Evolutionary conservation across 2,329 filamentous ascomycete genomes (phyloP).

Genomic region (Colletotrichum siamense): DNA sequence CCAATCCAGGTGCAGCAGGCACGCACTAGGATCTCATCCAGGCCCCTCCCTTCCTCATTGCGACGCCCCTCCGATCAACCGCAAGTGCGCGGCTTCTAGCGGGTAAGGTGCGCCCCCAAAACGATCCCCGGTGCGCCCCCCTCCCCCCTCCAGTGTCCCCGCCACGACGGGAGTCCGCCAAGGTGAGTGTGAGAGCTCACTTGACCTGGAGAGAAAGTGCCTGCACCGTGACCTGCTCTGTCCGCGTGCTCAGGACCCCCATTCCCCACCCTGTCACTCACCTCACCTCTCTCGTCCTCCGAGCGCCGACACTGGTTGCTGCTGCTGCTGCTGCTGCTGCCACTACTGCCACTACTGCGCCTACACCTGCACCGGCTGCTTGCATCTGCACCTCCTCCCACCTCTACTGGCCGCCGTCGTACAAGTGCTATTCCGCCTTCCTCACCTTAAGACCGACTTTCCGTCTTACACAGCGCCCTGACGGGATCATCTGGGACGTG

Average conservation of each 20-base stretch:
- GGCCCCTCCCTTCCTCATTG: neutral
- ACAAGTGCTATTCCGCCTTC: neutral
- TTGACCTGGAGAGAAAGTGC: constrained; percentile 1
- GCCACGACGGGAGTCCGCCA: neutral
- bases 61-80: constrained; percentile 1
- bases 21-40: constrained; percentile 3
- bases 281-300: neutral
- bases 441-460: neutral
- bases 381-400: neutral
- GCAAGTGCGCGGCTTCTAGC: neutral
- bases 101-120: neutral
- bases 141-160: neutral
- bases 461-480: neutral
- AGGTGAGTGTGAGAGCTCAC: neutral
- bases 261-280: neutral
- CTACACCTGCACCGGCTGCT: neutral
- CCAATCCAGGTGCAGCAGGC: neutral
- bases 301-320: constrained; percentile 6
- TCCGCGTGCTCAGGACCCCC: constrained; percentile 21
- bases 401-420: neutral
- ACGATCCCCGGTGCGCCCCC: neutral
- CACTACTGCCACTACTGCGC: neutral
- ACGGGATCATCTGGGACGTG: neutral
- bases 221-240: constrained; percentile 1
- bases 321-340: neutral